Conservation (phyloP, 495 filamentous ascomycete species). For the Neurospora sp. region DNA sequence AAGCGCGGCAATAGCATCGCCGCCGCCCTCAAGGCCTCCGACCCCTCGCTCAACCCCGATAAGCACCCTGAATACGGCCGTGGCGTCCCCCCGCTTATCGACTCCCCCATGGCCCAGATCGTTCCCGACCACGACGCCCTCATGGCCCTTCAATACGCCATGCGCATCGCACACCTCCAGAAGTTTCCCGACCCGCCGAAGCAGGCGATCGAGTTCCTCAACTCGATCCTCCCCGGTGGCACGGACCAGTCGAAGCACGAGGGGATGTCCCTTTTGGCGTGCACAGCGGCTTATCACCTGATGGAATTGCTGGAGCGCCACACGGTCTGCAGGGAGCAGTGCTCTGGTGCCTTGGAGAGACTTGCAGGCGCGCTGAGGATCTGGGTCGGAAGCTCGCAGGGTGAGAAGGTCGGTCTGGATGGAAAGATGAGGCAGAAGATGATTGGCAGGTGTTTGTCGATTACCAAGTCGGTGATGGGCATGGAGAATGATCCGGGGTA, state of each 20-base stretch:
- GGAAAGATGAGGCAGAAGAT: slow-evolving; percentile 34
- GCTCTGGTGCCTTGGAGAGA: slow-evolving; percentile 36
- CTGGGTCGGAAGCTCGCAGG: slow-evolving; percentile 40
- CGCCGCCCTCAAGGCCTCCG: slow-evolving; percentile 43
- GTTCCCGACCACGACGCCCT: slow-evolving; percentile 50
- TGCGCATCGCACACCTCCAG: slow-evolving; percentile 63
- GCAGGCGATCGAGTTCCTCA: slow-evolving; percentile 35
- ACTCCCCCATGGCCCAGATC: slow-evolving; percentile 21
- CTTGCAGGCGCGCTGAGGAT: slow-evolving; percentile 43
- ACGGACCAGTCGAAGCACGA: slow-evolving; percentile 18
- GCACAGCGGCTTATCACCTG: slow-evolving; percentile 62
- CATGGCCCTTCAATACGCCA: slow-evolving; percentile 68
- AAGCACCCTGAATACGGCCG: slow-evolving; percentile 17
- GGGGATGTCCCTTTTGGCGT: slow-evolving; percentile 63
- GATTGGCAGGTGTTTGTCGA: slow-evolving; percentile 36
- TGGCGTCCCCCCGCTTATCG: slow-evolving; percentile 16
- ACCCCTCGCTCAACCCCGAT: slow-evolving; percentile 36
- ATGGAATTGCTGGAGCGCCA: slow-evolving; percentile 49
- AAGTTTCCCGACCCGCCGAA: slow-evolving; percentile 30
- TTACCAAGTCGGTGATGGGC: slow-evolving; percentile 41
- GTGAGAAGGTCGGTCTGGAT: slow-evolving; percentile 33
- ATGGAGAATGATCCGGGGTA: slow-evolving; percentile 46
- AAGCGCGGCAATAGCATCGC: slow-evolving; percentile 44
- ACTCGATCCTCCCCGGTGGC: slow-evolving; percentile 28
- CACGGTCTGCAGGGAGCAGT: slow-evolving; percentile 38